Evolutionary conservation across 2,329 filamentous ascomycete species (phyloP), one percentile per base, ranked within the genome.

Genomic region (Phaeophleospora eucalypticola): DNA sequence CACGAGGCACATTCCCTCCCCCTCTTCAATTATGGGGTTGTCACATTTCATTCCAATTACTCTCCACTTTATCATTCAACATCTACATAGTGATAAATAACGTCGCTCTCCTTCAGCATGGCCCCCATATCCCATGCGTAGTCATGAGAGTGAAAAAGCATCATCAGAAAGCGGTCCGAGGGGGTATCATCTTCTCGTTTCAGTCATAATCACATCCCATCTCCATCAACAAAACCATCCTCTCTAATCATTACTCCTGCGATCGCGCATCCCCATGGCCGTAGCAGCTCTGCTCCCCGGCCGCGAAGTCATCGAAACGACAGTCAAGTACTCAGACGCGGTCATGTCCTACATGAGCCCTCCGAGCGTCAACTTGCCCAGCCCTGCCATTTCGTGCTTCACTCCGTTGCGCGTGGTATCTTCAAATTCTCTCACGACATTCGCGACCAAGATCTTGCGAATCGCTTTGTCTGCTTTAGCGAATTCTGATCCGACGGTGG

Each of bases 351-450:
- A 82, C 79, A 96, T 84, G 57, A 97, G 71, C 1, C 91, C 93
- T 2, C 89, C 89, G 1, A 97, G 70, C 2, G 97, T 89, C 21
- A 96, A 85, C 67, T 89, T 93, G 41, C 89, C 87, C 33, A 98
- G 81, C 27, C 86, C 89, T 1, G 84, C 83, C 39, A 97, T 76
- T 71, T 98, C 93, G 10, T 79, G 80, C 70, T 86, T 91, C 21
- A 88, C 80, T 8, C 86, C 84, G 36, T 74, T 75, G 37, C 91
- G 76, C 65, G 86, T 93, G 16, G 82, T 81, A 48, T 96, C 91
- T 66, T 97, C 93, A 66, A 97, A 96, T 63, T 98, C 93, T 57
- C 89, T 84, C 39, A 96, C 84, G 1, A 94, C 81, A 4, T 86
- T 86, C 38, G 88, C 84, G 1, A 98, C 80, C 51, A 98, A 85